Evolutionary conservation across 306 rosid genomes (phyloP).

Genomic region (Cajanus cajan): DNA sequence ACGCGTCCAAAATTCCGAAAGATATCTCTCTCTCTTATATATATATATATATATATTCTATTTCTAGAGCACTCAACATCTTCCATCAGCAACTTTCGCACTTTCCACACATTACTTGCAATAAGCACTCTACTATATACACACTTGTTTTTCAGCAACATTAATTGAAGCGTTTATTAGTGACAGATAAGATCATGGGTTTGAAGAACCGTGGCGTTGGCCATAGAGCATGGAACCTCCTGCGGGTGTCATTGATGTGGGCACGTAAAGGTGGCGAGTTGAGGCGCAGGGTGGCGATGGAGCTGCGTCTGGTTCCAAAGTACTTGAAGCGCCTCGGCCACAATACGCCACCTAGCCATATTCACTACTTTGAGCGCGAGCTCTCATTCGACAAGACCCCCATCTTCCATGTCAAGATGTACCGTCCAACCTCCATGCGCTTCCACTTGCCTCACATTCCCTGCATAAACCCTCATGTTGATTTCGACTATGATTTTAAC

Average conservation of each 20-base stretch:
- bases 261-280: slow-evolving; percentile 75
- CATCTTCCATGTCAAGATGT: slow-evolving; percentile 50
- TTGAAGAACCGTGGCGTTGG: slow-evolving; percentile 39
- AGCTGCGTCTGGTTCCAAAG: slow-evolving; percentile 62
- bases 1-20: slow-evolving; percentile 33
- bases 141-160: background rate
- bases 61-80: background rate
- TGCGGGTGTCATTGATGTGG: slow-evolving; percentile 73
- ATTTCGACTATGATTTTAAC: slow-evolving; percentile 54
- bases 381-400: slow-evolving; percentile 86
- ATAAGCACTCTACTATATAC: background rate
- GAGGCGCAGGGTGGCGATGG: slow-evolving; percentile 54
- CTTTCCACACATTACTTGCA: background rate
- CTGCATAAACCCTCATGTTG: slow-evolving; percentile 62
- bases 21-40: background rate
- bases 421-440: slow-evolving; percentile 58
- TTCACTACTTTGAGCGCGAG: slow-evolving; percentile 66
- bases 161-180: background rate
- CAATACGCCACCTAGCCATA: background rate
- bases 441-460: slow-evolving; percentile 67
- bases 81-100: slow-evolving; percentile 7
- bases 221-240: slow-evolving; percentile 61
- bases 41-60: background rate
- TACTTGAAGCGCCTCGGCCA: slow-evolving; percentile 51
- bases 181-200: slow-evolving; percentile 24